phyloP scores from a whole-genome alignment of 768 basidiomycete genomes.

The Boletus reticuloceps region DNA sequence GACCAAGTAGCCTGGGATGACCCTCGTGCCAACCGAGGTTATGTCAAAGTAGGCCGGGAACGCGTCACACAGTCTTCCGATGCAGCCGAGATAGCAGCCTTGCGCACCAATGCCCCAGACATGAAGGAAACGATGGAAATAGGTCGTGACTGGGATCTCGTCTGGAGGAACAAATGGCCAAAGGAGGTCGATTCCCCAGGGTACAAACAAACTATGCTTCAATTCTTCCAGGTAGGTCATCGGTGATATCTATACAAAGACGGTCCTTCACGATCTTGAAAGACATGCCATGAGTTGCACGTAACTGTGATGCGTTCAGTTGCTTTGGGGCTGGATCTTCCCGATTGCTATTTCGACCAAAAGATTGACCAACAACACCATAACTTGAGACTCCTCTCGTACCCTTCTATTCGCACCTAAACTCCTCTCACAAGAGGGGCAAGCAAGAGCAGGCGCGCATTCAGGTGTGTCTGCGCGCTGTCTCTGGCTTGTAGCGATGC shows the following conservation, averaged over 20 bases:
- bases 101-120: conserved; percentile 77
- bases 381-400: conserved; percentile 77
- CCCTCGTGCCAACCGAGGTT: conserved; percentile 82
- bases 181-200: conserved; percentile 54
- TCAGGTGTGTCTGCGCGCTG: conserved; percentile 44
- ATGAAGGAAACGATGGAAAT: conserved; percentile 89
- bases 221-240: conserved; percentile 62
- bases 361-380: conserved; percentile 77
- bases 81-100: conserved; percentile 65
- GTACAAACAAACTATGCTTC: conserved; percentile 72
- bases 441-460: conserved; percentile 81
- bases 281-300: conserved; percentile 78
- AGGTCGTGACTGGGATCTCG: conserved; percentile 76
- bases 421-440: conserved; percentile 58
- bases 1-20: conserved; percentile 75
- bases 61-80: conserved; percentile 74
- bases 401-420: conserved; percentile 70
- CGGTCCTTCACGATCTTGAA: conserved; percentile 11
- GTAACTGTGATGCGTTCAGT: conserved; percentile 79
- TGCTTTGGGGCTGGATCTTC: conserved; percentile 72
- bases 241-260: background rate
- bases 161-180: conserved; percentile 83
- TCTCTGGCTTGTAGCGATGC: background rate
- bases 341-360: conserved; percentile 72
- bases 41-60: conserved; percentile 78